Conservation (phyloP, 495 filamentous ascomycete species). For the Aspergillus mulundensis region DNA sequence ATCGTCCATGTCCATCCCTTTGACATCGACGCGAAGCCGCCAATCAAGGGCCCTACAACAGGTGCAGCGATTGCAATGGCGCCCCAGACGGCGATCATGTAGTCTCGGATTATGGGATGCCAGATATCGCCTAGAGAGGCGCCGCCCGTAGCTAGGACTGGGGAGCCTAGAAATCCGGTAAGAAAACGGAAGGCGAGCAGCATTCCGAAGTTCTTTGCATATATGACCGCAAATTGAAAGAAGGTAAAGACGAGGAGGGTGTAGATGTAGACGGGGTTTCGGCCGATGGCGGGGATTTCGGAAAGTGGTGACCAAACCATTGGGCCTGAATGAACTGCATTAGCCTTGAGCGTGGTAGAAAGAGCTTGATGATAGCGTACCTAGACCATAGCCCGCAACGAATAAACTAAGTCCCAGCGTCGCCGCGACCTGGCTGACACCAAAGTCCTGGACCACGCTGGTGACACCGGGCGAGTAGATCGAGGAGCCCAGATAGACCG, state of each 20-base stretch:
- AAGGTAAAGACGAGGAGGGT: constrained; percentile 44
- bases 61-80: neutral
- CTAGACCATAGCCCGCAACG: constrained; percentile 41
- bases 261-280: constrained; percentile 42
- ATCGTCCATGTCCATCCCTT: neutral
- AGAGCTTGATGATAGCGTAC: neutral
- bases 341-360: too few species aligned
- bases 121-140: constrained; percentile 25
- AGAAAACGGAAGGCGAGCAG: constrained; percentile 44
- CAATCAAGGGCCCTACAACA: neutral
- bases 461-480: constrained; percentile 27
- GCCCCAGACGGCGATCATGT: neutral
- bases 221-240: constrained; percentile 33
- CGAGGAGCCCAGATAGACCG: constrained; percentile 14
- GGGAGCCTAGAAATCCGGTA: constrained; percentile 49
- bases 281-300: neutral
- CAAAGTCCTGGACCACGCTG: constrained; percentile 36
- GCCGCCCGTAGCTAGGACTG: constrained; percentile 41
- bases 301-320: neutral
- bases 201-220: constrained; percentile 1
- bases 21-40: neutral
- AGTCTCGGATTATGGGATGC: neutral
- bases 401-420: constrained; percentile 50
- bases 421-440: constrained; percentile 42
- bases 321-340: constrained; percentile 22